A percentile compares a stretch with the other conserved stretches of the same genome.
Conservation (phyloP, 345 rosid species). For the Isatis tinctoria region DNA sequence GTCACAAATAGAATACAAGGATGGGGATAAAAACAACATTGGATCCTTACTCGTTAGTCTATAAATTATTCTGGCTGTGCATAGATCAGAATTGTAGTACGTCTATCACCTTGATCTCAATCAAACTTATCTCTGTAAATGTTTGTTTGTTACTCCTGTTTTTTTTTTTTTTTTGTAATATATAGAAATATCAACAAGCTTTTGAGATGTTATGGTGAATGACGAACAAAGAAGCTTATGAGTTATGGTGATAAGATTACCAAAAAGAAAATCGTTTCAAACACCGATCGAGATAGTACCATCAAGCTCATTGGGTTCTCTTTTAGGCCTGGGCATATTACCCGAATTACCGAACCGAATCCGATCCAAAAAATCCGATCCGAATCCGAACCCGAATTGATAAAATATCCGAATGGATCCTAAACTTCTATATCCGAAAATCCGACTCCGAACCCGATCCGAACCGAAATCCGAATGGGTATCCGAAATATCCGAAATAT, state of each 20-base stretch:
- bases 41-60: not conserved
- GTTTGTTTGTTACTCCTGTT: not conserved
- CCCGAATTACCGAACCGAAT: too few species aligned
- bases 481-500: too few species aligned
- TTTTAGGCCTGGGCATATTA: too few species aligned
- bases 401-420: too few species aligned
- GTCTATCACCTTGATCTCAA: not conserved
- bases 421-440: too few species aligned
- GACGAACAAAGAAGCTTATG: not conserved
- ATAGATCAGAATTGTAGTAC: slow-evolving; percentile 9
- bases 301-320: too few species aligned
- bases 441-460: too few species aligned
- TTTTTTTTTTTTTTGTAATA: not conserved
- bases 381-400: too few species aligned
- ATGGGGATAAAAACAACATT: not conserved
- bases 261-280: not conserved
- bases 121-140: slow-evolving; percentile 2
- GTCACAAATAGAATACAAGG: slow-evolving; percentile 18
- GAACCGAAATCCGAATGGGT: too few species aligned
- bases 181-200: not conserved
- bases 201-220: not conserved
- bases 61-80: slow-evolving; percentile 6
- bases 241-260: not conserved
- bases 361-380: too few species aligned
- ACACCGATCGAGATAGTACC: not conserved